phyloP scores from a whole-genome alignment of 805 yeast species.

The Myxozyma neotropica region DNA sequence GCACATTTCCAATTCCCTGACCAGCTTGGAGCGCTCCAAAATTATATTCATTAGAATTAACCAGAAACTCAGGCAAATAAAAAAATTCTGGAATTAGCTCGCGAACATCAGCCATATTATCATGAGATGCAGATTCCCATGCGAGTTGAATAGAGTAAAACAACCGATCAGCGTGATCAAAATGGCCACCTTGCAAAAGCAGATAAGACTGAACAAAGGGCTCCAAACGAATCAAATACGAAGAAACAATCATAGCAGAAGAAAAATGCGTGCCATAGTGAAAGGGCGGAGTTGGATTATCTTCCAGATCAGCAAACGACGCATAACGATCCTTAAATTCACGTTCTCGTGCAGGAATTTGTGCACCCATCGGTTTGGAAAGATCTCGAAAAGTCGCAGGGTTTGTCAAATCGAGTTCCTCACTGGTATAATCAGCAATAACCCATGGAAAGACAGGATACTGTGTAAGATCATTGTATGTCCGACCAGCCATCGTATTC shows the following conservation, averaged over 20 bases:
- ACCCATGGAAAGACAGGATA: conserved; percentile 95
- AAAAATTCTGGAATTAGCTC: conserved; percentile 87
- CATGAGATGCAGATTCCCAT: conserved; percentile 78
- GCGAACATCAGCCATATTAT: conserved; percentile 83
- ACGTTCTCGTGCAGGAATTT: conserved; percentile 57
- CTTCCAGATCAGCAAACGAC: conserved; percentile 64
- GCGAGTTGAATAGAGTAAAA: conserved; percentile 75
- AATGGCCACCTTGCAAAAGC: conserved; percentile 80
- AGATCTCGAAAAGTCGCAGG: conserved; percentile 71
- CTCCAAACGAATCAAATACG: conserved; percentile 71
- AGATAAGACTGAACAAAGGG: conserved; percentile 83
- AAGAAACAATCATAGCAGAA: conserved; percentile 89
- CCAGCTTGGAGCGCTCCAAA: conserved; percentile 72
- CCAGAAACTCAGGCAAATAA: conserved; percentile 75
- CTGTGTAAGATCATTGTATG: conserved; percentile 85
- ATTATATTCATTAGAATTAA: conserved; percentile 64
- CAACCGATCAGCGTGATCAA: conserved; percentile 84
- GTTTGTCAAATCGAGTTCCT: conserved; percentile 63
- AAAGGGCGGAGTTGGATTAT: conserved; percentile 68
- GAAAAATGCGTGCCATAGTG: conserved; percentile 94
- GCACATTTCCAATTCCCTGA: conserved; percentile 58
- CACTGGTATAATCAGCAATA: conserved; percentile 76
- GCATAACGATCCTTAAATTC: conserved; percentile 73
- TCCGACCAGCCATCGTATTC: conserved; percentile 84
- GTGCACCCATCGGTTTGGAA: conserved; percentile 92